A percentile compares a stretch with the other conserved stretches of the same genome.
These are phyloP conservation scores for Gynochthodes officinalis DNA, from an alignment of 257 asterid genomes.

Conservation along the genomic window DNA sequence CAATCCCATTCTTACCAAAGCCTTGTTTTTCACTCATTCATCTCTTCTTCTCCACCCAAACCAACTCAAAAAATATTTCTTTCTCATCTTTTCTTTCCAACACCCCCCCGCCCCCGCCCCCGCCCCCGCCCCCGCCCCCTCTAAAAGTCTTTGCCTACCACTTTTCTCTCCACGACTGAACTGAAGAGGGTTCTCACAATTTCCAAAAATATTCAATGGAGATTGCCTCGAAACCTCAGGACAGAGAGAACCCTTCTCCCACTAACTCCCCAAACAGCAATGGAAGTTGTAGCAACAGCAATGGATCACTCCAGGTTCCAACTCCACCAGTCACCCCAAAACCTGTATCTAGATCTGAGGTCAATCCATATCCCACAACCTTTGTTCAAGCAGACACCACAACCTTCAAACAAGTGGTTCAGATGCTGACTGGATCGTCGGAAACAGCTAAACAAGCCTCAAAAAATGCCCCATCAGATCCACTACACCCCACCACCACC, in stretches of 20 bases:
- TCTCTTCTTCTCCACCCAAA: constrained; percentile 35
- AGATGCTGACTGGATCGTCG: constrained; percentile 86
- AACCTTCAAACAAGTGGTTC: constrained; percentile 90
- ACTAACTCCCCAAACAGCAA: constrained; percentile 60
- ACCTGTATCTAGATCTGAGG: constrained; percentile 63
- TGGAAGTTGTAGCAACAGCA: constrained; percentile 46
- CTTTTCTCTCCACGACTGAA: background rate
- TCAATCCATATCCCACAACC: constrained; percentile 79
- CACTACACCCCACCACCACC: constrained; percentile 17
- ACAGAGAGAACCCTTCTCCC: constrained; percentile 49
- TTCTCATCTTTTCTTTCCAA: constrained; percentile 1
- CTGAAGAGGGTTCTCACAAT: background rate
- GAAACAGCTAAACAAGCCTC: constrained; percentile 45
- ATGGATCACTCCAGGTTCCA: constrained; percentile 36
- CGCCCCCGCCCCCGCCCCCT: no score
- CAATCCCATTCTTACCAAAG: constrained; percentile 27
- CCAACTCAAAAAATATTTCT: constrained; percentile 3
- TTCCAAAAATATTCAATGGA: constrained; percentile 34
- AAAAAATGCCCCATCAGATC: constrained; percentile 31
- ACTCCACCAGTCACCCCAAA: constrained; percentile 58
- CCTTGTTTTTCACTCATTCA: constrained; percentile 57
- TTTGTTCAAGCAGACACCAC: constrained; percentile 82
- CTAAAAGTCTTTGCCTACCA: no score
- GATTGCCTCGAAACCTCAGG: constrained; percentile 38
- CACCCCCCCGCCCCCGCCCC: no score